phyloP scores from a whole-genome alignment of 1,139 yeast species.

The Candida neerlandica region DNA sequence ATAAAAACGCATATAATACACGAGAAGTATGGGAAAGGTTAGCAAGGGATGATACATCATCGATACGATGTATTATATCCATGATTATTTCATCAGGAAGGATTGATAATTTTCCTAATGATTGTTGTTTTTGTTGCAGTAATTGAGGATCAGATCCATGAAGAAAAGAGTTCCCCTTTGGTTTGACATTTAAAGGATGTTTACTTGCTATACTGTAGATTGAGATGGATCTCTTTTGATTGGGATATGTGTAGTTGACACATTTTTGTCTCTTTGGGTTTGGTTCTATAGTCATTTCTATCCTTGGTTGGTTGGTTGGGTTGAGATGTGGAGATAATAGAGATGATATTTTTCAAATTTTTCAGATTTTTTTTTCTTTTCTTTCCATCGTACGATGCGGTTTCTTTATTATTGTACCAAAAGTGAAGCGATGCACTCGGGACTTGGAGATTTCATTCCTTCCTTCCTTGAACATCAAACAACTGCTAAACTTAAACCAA shows the following conservation, averaged over 20 bases:
- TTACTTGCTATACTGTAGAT: constrained; percentile 25
- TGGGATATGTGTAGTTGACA: constrained; percentile 16
- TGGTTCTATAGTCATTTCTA: constrained; percentile 7
- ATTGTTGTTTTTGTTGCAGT: constrained; percentile 29
- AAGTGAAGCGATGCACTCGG: too few relatives aligned
- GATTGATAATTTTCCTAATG: constrained; percentile 53
- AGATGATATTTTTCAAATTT: background rate
- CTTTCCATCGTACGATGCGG: too few relatives aligned
- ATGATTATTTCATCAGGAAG: constrained; percentile 64
- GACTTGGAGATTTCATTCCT: too few relatives aligned
- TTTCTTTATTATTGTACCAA: too few relatives aligned
- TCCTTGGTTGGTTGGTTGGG: background rate
- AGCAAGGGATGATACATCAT: constrained; percentile 47
- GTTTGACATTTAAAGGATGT: constrained; percentile 78
- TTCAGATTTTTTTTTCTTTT: background rate
- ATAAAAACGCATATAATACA: constrained; percentile 68
- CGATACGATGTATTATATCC: constrained; percentile 47
- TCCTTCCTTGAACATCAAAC: too few relatives aligned
- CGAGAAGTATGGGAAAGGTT: constrained; percentile 61
- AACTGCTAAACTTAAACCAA: too few relatives aligned
- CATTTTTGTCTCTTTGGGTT: constrained; percentile 17
- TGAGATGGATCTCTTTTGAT: constrained; percentile 26
- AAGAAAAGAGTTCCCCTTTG: constrained; percentile 62
- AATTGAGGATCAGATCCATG: constrained; percentile 20
- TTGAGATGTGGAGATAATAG: too few relatives aligned